Conservation (phyloP, 1,284 basidiomycete species). For the Cutaneotrichosporon dermatis region DNA sequence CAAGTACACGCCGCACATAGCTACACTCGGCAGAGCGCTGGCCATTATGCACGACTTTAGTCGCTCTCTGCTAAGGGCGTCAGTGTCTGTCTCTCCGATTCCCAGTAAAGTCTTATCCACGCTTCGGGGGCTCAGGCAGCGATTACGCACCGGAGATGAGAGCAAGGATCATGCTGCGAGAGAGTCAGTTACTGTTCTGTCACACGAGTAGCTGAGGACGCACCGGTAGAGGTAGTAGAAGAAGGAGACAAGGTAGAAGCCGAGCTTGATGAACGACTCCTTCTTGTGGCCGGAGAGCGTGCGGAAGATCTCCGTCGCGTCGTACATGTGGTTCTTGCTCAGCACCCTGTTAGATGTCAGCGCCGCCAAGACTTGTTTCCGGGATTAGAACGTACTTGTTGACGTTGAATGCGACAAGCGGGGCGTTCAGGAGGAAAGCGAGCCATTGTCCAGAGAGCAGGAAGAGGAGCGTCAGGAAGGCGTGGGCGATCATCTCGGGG, state of each 20-base stretch:
- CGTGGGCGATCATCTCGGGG: constrained; percentile 93
- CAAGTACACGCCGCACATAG: too few species aligned
- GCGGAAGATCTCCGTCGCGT: constrained; percentile 98
- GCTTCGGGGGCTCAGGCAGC: too few species aligned
- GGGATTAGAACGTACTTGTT: constrained; percentile 68
- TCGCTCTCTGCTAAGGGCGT: constrained; percentile 9
- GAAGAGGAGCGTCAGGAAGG: constrained; percentile 80
- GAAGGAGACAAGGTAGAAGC: constrained; percentile 89
- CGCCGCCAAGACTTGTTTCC: too few species aligned
- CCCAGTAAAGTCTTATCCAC: too few species aligned
- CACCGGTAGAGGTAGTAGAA: constrained; percentile 96
- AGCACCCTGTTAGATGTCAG: constrained; percentile 62
- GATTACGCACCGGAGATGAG: constrained; percentile 61
- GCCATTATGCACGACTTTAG: neutral
- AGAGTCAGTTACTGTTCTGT: neutral
- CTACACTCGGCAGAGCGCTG: neutral
- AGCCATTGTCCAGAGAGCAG: constrained; percentile 94
- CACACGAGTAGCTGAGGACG: constrained; percentile 39
- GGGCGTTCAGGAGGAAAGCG: constrained; percentile 86
- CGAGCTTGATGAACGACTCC: constrained; percentile 93
- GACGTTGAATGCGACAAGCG: constrained; percentile 83
- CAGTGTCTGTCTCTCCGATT: neutral
- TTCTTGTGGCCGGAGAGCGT: constrained; percentile 92
- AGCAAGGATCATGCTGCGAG: constrained; percentile 72
- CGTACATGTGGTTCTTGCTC: constrained; percentile 95